Evolutionary conservation across 345 rosid species (phyloP).

Genomic region (Reutealis trisperma): DNA sequence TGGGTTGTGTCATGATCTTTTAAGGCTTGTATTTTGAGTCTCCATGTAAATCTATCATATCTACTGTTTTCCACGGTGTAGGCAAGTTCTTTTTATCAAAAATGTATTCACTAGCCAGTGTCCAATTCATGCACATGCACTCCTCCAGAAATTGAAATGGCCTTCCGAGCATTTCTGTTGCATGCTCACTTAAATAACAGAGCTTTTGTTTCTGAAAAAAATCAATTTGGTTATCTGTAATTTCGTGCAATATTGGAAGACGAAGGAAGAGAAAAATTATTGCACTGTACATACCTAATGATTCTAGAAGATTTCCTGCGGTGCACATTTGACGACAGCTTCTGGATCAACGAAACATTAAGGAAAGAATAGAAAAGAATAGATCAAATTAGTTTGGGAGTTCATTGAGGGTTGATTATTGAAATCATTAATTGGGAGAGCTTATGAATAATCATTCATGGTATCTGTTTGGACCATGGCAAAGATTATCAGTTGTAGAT

Average conservation of each 20-base stretch:
- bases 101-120: background rate
- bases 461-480: no score
- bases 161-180: background rate
- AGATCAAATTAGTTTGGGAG: constrained; percentile 12
- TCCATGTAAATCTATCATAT: background rate
- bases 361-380: constrained; percentile 13
- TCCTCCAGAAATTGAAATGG: background rate
- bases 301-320: constrained; percentile 78
- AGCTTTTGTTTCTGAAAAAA: background rate
- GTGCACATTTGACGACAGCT: constrained; percentile 90
- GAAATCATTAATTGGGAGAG: no score
- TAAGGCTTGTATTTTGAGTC: no score
- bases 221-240: background rate
- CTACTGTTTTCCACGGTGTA: background rate
- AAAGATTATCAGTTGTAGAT: no score
- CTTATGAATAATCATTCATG: no score
- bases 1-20: no score
- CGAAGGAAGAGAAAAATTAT: no score
- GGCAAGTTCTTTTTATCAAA: background rate
- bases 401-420: no score
- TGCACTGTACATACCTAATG: constrained; percentile 45
- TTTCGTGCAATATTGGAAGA: background rate
- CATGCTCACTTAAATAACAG: background rate
- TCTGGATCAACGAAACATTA: constrained; percentile 85
- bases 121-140: no score